phyloP scores from a whole-genome alignment of 345 rosid genomes.

The Euclidium syriacum region DNA sequence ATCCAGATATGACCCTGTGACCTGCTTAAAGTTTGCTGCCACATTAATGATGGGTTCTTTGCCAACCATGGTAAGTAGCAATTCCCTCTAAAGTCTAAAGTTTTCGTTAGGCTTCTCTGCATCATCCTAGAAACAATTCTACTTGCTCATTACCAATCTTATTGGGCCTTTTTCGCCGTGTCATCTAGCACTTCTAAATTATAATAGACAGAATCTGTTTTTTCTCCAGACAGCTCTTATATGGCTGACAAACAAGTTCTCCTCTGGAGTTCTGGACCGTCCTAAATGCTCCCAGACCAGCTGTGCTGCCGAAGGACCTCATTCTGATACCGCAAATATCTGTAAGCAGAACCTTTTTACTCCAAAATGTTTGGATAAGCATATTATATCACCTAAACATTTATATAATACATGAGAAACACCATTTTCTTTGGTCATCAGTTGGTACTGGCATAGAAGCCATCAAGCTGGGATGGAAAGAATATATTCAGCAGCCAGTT shows the following conservation, averaged over 20 bases:
- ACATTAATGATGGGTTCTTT: conserved; percentile 61
- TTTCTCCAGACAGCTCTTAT: conserved; percentile 55
- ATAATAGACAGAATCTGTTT: conserved; percentile 9
- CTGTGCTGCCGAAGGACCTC: conserved; percentile 26
- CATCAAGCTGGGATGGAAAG: conserved; percentile 93
- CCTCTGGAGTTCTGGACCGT: conserved; percentile 84
- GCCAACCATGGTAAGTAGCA: conserved; percentile 68
- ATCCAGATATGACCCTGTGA: conserved; percentile 69
- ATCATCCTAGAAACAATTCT: neutral
- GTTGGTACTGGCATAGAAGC: conserved; percentile 59
- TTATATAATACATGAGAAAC: conserved; percentile 2
- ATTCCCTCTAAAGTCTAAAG: neutral
- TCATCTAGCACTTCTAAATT: conserved; percentile 1
- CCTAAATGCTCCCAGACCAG: conserved; percentile 52
- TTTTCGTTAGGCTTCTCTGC: conserved; percentile 6
- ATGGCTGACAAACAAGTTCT: conserved; percentile 75
- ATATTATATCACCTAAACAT: neutral
- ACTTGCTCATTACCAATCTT: neutral
- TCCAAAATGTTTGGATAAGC: neutral
- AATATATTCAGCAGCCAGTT: conserved; percentile 87
- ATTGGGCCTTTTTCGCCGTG: neutral
- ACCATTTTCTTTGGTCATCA: conserved; percentile 21
- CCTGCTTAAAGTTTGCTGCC: conserved; percentile 81
- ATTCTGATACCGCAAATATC: conserved; percentile 32
- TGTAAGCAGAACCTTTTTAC: conserved; percentile 39